These are phyloP conservation scores for Entoloma clypeatum DNA, from an alignment of 1,284 basidiomycete genomes.

Conservation along the genomic window DNA sequence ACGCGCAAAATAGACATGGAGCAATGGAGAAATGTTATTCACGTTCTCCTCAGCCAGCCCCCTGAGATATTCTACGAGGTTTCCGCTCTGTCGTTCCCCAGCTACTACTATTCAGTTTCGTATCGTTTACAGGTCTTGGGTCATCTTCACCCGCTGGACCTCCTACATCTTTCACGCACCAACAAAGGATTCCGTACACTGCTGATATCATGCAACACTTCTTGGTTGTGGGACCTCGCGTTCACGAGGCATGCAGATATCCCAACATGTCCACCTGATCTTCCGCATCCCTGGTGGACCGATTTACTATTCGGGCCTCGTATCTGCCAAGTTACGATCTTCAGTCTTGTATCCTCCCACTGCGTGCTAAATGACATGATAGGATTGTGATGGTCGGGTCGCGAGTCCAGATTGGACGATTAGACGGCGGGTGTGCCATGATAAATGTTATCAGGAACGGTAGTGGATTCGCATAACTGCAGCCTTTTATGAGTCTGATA, in stretches of 20 bases:
- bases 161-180: background rate
- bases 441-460: too few relatives aligned
- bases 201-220: background rate
- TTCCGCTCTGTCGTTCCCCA: too few relatives aligned
- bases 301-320: conserved; percentile 4
- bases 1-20: too few relatives aligned
- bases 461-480: too few relatives aligned
- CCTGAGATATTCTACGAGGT: conserved; percentile 4
- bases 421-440: too few relatives aligned
- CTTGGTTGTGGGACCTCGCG: background rate
- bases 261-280: conserved; percentile 2
- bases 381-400: too few relatives aligned
- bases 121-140: conserved; percentile 1
- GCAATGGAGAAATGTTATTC: too few relatives aligned
- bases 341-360: too few relatives aligned
- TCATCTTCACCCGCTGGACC: conserved; percentile 5
- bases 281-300: conserved; percentile 1
- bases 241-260: background rate
- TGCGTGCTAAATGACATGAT: too few relatives aligned
- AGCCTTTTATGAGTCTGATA: too few relatives aligned
- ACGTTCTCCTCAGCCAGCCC: too few relatives aligned
- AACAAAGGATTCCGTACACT: background rate
- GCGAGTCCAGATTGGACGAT: too few relatives aligned
- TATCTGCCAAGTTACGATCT: conserved; percentile 2
- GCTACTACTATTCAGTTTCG: background rate